Percentiles rank a stretch among this genome's conserved stretches.
Conservation (phyloP, 345 rosid genomes). For the Limnanthes douglasii region DNA sequence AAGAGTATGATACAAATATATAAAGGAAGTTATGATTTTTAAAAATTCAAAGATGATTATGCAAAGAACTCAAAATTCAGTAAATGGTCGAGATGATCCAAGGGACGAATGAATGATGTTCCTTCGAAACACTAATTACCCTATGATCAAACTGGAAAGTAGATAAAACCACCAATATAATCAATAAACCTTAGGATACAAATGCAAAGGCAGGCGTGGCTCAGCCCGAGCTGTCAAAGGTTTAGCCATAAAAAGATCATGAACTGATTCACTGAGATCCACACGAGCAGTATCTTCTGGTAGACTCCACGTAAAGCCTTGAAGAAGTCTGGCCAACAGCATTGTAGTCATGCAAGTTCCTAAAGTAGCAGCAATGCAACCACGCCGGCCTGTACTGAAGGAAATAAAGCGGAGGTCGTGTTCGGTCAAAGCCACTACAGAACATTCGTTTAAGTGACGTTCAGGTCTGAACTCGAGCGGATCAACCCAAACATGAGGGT, state of each 20-base stretch:
- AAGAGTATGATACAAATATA: too few relatives aligned
- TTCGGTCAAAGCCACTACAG: conserved; percentile 20
- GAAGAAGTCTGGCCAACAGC: conserved; percentile 35
- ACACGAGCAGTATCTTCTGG: conserved; percentile 12
- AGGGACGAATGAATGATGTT: too few relatives aligned
- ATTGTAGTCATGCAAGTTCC: conserved; percentile 30
- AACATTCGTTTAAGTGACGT: conserved; percentile 20
- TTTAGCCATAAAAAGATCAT: conserved; percentile 17
- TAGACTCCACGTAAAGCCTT: conserved; percentile 26
- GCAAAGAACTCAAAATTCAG: too few relatives aligned
- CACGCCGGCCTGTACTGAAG: conserved; percentile 29
- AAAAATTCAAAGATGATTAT: too few relatives aligned
- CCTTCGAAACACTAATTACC: too few relatives aligned
- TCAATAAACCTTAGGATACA: conserved; percentile 19
- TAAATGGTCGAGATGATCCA: too few relatives aligned
- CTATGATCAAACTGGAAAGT: too few relatives aligned
- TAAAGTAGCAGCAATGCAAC: conserved; percentile 21
- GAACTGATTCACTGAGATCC: conserved; percentile 17
- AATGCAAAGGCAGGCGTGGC: conserved; percentile 19
- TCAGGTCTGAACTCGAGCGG: conserved; percentile 20
- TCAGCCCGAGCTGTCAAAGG: conserved; percentile 21
- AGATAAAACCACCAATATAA: too few relatives aligned
- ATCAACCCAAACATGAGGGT: conserved; percentile 21
- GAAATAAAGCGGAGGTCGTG: conserved; percentile 33
- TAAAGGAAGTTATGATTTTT: too few relatives aligned